These are phyloP conservation scores for Alnus glutinosa DNA, from an alignment of 306 rosid genomes.

Conservation along the genomic window DNA sequence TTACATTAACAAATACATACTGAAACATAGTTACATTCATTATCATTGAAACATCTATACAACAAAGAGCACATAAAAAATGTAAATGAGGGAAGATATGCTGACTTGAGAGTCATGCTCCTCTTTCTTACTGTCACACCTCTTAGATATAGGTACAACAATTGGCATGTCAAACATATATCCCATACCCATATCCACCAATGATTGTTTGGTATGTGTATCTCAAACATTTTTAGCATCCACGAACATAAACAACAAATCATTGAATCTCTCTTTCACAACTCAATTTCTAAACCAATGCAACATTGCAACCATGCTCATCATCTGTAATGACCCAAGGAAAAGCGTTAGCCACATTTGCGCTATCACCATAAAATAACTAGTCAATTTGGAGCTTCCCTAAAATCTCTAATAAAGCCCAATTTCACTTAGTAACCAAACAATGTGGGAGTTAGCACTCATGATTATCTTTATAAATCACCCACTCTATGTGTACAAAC, in stretches of 20 bases:
- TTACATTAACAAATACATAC: background rate
- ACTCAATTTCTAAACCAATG: background rate
- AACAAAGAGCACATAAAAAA: background rate
- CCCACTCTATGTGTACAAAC: no score
- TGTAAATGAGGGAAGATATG: background rate
- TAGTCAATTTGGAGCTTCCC: no score
- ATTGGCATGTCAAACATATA: background rate
- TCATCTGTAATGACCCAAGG: background rate
- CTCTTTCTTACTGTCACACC: background rate
- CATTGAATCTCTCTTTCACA: background rate
- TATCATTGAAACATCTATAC: background rate
- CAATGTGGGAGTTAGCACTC: no score
- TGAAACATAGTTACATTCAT: background rate
- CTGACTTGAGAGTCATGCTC: background rate
- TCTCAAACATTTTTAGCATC: background rate
- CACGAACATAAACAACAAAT: background rate
- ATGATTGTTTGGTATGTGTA: background rate
- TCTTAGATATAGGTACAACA: background rate
- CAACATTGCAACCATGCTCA: background rate
- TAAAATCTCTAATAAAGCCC: no score
- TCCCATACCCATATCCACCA: background rate
- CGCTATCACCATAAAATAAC: no score
- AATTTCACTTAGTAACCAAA: no score
- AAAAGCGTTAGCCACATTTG: no score
- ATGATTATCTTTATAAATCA: no score